phyloP scores from a whole-genome alignment of 129 eudicot genomes.

The Flaveria sonorensis region DNA sequence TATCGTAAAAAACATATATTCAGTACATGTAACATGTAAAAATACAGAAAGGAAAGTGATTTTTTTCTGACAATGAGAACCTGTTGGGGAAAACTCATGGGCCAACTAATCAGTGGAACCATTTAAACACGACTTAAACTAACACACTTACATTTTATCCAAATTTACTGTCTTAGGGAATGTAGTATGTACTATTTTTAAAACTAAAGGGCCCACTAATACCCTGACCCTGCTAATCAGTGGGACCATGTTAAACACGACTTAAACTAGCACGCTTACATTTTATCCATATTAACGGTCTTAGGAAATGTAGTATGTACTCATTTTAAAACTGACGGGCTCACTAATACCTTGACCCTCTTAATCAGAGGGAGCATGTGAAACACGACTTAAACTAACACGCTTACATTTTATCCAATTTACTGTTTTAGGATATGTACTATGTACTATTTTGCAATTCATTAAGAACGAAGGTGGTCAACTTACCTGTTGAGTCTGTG shows the following conservation, averaged over 20 bases:
- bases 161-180: neutral
- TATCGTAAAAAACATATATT: neutral
- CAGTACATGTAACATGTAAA: conserved; percentile 5
- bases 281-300: neutral
- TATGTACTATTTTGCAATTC: neutral
- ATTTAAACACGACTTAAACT: neutral
- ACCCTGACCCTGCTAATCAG: too few species aligned
- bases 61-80: neutral
- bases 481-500: conserved; percentile 45
- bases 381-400: neutral
- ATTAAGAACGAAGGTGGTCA: neutral
- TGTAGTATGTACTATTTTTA: neutral
- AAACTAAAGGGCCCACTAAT: too few species aligned
- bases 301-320: neutral
- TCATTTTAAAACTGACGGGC: too few species aligned
- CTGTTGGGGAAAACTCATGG: too few species aligned
- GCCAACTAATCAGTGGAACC: too few species aligned
- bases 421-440: neutral
- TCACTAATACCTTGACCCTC: too few species aligned
- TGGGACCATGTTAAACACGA: too few species aligned
- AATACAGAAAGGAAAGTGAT: neutral
- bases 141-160: neutral
- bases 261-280: neutral
- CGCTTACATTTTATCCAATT: neutral
- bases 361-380: too few species aligned